Conservation (phyloP, 495 filamentous ascomycete species). For the Daldinia childiae region DNA sequence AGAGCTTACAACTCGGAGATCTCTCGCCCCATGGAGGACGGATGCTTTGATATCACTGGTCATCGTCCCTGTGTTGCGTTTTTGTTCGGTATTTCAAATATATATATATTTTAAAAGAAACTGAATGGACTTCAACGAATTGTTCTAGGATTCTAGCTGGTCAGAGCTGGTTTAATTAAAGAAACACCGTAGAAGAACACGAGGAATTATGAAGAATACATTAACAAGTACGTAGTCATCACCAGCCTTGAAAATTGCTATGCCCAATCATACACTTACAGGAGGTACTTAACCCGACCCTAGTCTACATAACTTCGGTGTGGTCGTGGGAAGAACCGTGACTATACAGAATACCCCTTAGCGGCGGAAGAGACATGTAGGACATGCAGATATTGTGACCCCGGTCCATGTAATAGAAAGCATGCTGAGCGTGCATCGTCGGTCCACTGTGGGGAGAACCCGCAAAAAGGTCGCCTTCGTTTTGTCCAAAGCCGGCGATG, state of each 20-base stretch:
- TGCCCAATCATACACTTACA: neutral
- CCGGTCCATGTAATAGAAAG: neutral
- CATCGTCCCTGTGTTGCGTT: conserved; percentile 15
- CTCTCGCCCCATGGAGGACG: conserved; percentile 73
- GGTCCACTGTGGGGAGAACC: conserved; percentile 23
- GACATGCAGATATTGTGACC: neutral
- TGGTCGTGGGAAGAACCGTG: neutral
- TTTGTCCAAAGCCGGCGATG: conserved; percentile 28
- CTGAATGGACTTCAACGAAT: no score
- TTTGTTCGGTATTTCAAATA: no score
- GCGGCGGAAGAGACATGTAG: conserved; percentile 1
- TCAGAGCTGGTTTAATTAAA: neutral
- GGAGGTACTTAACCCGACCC: neutral
- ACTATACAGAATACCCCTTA: conserved; percentile 1
- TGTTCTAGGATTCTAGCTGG: neutral
- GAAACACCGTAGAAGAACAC: neutral
- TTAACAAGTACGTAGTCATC: neutral
- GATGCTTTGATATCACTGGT: conserved; percentile 63
- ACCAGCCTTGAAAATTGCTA: neutral
- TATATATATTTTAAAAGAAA: no score
- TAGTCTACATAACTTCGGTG: neutral
- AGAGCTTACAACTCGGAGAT: conserved; percentile 68
- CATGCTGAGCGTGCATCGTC: neutral
- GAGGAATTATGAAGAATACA: neutral
- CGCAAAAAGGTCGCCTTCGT: neutral